A percentile compares a stretch with the other conserved stretches of the same genome.
Evolutionary conservation across 148 eudicot genomes (phyloP).

Genomic region (Drosera capensis): DNA sequence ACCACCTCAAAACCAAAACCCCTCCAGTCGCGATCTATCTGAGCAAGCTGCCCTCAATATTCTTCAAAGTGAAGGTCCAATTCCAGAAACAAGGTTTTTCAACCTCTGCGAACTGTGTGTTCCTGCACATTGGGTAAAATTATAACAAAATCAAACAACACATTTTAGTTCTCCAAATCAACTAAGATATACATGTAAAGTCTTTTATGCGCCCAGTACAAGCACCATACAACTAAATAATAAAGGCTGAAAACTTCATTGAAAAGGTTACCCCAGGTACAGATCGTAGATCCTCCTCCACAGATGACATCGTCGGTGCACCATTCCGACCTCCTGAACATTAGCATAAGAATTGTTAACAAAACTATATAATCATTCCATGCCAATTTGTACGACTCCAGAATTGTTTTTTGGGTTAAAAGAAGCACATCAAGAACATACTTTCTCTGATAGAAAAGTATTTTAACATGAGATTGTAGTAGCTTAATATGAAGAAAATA

Average conservation of each 20-base stretch:
- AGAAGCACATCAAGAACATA: too few species aligned
- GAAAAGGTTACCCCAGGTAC: constrained; percentile 60
- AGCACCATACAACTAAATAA: background rate
- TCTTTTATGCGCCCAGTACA: too few species aligned
- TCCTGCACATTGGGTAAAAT: constrained; percentile 24
- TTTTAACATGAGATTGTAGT: too few species aligned
- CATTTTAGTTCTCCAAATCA: too few species aligned
- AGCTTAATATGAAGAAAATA: too few species aligned
- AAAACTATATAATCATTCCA: too few species aligned
- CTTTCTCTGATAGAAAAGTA: too few species aligned
- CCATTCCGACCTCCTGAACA: constrained; percentile 84
- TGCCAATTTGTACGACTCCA: too few species aligned
- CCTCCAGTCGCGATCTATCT: constrained; percentile 96
- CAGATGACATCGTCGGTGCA: constrained; percentile 96
- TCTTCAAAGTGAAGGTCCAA: constrained; percentile 96
- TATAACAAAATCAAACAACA: background rate
- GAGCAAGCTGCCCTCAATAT: constrained; percentile 62
- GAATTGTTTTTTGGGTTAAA: too few species aligned
- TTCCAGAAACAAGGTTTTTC: constrained; percentile 93
- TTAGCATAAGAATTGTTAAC: too few species aligned
- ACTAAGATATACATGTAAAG: too few species aligned
- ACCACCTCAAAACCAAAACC: constrained; percentile 98
- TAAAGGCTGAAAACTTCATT: background rate
- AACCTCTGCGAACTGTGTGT: constrained; percentile 88
- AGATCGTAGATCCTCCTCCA: constrained; percentile 98